These are phyloP conservation scores for Melastoma candidum DNA, from an alignment of 441 rosid genomes.

Conservation along the genomic window DNA sequence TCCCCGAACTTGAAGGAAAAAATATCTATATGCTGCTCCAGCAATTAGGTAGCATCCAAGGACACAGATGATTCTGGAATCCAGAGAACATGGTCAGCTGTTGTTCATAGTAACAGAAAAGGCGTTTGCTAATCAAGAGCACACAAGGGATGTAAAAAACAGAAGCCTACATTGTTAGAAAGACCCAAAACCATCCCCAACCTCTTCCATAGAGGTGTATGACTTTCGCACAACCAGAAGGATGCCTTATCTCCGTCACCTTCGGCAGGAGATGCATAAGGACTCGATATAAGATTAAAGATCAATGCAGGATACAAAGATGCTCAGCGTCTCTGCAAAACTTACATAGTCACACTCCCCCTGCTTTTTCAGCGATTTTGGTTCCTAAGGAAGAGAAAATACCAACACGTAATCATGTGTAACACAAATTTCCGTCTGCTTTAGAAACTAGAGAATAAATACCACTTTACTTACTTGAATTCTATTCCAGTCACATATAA, in stretches of 20 bases:
- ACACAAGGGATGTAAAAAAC: neutral
- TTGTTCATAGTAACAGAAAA: slow-evolving; percentile 1
- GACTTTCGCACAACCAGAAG: slow-evolving; percentile 76
- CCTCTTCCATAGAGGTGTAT: slow-evolving; percentile 47
- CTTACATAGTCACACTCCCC: slow-evolving; percentile 74
- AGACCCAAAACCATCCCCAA: slow-evolving; percentile 76
- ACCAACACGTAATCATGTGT: neutral
- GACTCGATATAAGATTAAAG: neutral
- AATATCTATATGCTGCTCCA: slow-evolving; percentile 60
- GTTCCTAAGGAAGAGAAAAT: slow-evolving; percentile 48
- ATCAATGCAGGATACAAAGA: neutral
- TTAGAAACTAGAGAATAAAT: slow-evolving; percentile 4
- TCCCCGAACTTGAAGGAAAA: slow-evolving; percentile 58
- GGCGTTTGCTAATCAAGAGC: neutral
- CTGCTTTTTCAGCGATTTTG: slow-evolving; percentile 40
- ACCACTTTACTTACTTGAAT: slow-evolving; percentile 38
- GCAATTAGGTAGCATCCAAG: slow-evolving; percentile 71
- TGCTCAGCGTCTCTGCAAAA: slow-evolving; percentile 8
- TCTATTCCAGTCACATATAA: slow-evolving; percentile 57
- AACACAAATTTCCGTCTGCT: slow-evolving; percentile 1
- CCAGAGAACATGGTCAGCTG: slow-evolving; percentile 4
- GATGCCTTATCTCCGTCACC: slow-evolving; percentile 73
- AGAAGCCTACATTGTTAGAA: slow-evolving; percentile 47
- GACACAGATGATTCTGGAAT: slow-evolving; percentile 53
- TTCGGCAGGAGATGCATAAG: slow-evolving; percentile 12